A percentile compares a stretch with the other conserved stretches of the same genome.
These are phyloP conservation scores for Orychophragmus violaceus DNA, from an alignment of 345 rosid genomes.

Conservation along the genomic window DNA sequence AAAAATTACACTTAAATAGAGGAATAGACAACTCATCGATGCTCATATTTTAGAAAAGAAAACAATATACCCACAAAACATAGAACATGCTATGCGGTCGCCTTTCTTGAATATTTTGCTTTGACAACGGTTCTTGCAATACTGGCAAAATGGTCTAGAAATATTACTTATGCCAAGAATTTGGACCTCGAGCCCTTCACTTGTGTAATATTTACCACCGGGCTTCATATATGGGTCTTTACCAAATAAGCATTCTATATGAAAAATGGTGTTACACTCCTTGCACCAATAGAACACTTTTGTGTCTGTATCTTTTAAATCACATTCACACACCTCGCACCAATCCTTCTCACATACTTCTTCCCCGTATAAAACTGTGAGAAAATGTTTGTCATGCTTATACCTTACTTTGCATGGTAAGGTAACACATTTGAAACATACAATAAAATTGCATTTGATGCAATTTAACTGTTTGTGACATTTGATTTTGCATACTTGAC, in stretches of 20 bases:
- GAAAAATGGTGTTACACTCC: background rate
- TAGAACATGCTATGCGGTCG: background rate
- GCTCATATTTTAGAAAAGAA: too few species aligned
- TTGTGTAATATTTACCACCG: background rate
- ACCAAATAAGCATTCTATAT: background rate
- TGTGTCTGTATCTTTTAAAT: background rate
- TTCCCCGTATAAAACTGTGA: background rate
- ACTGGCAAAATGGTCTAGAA: background rate
- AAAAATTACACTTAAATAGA: too few species aligned
- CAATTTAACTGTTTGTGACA: background rate
- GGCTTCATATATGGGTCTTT: background rate
- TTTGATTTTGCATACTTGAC: background rate
- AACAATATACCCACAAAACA: too few species aligned
- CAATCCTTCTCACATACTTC: background rate
- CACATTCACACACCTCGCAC: background rate
- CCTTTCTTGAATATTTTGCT: background rate
- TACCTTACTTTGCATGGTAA: background rate
- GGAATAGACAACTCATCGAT: too few species aligned
- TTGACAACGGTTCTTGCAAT: background rate
- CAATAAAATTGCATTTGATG: background rate
- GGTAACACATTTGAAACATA: background rate
- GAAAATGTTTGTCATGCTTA: background rate
- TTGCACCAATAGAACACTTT: background rate
- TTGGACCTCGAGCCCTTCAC: background rate
- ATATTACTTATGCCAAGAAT: background rate